phyloP scores from a whole-genome alignment of 2,329 filamentous ascomycete species.

The Leptosphaerulina australis region DNA sequence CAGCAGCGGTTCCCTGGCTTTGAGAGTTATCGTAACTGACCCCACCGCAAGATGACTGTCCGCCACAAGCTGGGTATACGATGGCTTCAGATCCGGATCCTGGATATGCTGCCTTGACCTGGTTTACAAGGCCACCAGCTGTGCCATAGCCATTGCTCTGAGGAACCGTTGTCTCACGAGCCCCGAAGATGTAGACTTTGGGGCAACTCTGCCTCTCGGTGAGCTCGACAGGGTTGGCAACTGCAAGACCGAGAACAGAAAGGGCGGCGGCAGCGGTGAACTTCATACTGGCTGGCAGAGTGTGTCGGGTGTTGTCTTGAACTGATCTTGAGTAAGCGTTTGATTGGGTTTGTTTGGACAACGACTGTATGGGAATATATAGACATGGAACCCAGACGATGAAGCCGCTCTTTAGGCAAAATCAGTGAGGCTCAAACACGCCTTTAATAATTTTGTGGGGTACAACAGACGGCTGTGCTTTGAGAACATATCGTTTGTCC shows the following conservation, averaged over 20 bases:
- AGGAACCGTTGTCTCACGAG: conserved; percentile 51
- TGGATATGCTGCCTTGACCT: conserved; percentile 49
- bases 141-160: conserved; percentile 50
- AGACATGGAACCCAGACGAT: not conserved
- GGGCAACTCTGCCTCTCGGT: conserved; percentile 49
- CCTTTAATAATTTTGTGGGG: conserved; percentile 35
- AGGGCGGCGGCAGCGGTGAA: conserved; percentile 39
- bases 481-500: conserved; percentile 28
- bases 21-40: conserved; percentile 66
- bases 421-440: conserved; percentile 25
- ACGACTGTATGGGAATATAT: conserved; percentile 27
- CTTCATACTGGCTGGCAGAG: conserved; percentile 37
- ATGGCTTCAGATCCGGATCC: conserved; percentile 52
- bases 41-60: conserved; percentile 63
- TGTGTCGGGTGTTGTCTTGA: conserved; percentile 8
- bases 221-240: conserved; percentile 46
- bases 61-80: conserved; percentile 65
- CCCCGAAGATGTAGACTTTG: conserved; percentile 53
- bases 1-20: conserved; percentile 62
- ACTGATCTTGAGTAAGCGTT: conserved; percentile 14
- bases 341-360: conserved; percentile 22
- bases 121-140: conserved; percentile 49
- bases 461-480: conserved; percentile 23
- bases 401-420: conserved; percentile 42
- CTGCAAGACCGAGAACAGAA: conserved; percentile 38